Evolutionary conservation across 257 asterid genomes (phyloP).

Genomic region (Solanum bulbocastanum): DNA sequence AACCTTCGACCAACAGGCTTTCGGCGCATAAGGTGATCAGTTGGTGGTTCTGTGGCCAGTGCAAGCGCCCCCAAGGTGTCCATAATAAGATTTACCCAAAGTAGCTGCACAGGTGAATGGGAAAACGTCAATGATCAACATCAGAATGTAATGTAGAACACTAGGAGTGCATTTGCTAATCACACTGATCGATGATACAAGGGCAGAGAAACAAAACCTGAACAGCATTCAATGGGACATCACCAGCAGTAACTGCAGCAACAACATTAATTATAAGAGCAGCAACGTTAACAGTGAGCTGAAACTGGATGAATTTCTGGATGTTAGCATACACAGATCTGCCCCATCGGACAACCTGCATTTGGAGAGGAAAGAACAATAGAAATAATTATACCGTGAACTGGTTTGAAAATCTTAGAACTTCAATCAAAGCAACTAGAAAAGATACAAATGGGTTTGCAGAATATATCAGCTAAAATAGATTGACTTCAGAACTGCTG

Average conservation of each 20-base stretch:
- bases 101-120: slow-evolving; percentile 48
- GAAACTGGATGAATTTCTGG: slow-evolving; percentile 96
- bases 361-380: background rate
- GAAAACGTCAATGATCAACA: background rate
- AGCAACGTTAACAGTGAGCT: slow-evolving; percentile 92
- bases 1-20: slow-evolving; percentile 96
- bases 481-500: background rate
- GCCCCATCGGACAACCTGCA: slow-evolving; percentile 98
- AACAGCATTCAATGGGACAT: slow-evolving; percentile 91
- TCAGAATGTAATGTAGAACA: background rate
- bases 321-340: slow-evolving; percentile 94
- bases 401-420: background rate
- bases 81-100: slow-evolving; percentile 98
- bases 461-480: background rate
- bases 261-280: slow-evolving; percentile 86
- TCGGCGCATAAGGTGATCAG: slow-evolving; percentile 86
- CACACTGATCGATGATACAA: background rate
- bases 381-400: background rate
- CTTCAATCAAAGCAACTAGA: background rate
- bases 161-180: background rate
- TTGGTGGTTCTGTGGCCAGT: slow-evolving; percentile 92
- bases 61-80: slow-evolving; percentile 98
- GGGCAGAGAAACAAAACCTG: slow-evolving; percentile 41
- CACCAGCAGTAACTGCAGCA: slow-evolving; percentile 83
- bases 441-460: background rate